phyloP scores from a whole-genome alignment of 2,329 filamentous ascomycete species.

The Chaetomiaceae sp. region DNA sequence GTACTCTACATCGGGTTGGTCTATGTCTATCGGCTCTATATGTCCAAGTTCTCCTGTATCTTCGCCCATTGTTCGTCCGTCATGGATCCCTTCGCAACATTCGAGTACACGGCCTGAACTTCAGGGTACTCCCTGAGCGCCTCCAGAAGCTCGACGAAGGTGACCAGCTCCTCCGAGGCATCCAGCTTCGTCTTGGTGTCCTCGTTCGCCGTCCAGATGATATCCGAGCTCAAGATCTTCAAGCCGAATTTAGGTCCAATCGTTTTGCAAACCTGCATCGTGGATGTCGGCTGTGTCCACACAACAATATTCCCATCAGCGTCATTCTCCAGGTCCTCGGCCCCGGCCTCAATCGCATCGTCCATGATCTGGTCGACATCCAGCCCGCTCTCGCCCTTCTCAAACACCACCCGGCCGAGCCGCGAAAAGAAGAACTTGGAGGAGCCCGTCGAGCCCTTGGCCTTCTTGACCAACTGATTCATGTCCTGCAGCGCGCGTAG shows the following conservation, averaged over 20 bases:
- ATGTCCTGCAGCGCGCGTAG: constrained; percentile 69
- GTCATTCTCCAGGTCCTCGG: constrained; percentile 65
- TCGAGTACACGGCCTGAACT: constrained; percentile 76
- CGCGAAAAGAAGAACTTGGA: constrained; percentile 83
- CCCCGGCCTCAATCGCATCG: constrained; percentile 80
- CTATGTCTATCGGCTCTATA: constrained; percentile 26
- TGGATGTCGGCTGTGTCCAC: constrained; percentile 63
- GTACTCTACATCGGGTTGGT: not conserved
- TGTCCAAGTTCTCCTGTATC: constrained; percentile 50
- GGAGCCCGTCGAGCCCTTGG: constrained; percentile 65
- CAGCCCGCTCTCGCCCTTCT: constrained; percentile 47
- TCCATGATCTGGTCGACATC: constrained; percentile 72
- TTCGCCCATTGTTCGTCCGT: constrained; percentile 51
- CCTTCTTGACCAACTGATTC: constrained; percentile 64
- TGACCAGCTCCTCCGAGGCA: constrained; percentile 49
- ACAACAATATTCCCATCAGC: constrained; percentile 67
- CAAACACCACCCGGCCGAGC: constrained; percentile 70
- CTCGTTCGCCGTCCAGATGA: constrained; percentile 79
- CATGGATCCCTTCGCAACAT: constrained; percentile 51
- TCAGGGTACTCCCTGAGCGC: constrained; percentile 63
- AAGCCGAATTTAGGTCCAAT: constrained; percentile 61
- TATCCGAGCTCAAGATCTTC: constrained; percentile 69
- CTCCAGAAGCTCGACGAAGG: constrained; percentile 57
- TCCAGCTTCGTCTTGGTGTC: constrained; percentile 68
- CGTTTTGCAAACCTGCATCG: constrained; percentile 58